These are phyloP conservation scores for Rhodamnia argentea DNA, from an alignment of 345 rosid species.

Conservation along the genomic window DNA sequence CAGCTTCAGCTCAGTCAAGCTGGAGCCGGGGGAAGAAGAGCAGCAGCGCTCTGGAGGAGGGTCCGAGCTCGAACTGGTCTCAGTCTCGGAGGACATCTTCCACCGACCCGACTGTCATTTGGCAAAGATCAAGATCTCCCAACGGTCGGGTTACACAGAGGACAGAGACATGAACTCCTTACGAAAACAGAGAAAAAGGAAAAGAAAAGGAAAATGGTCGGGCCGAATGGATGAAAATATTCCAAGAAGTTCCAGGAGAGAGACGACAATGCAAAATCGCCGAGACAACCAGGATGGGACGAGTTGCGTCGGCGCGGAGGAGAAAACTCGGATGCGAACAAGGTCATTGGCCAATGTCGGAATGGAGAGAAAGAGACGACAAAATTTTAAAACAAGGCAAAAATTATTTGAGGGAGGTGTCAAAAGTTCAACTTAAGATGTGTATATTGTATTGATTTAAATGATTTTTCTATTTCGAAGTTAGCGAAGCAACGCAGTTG, in stretches of 20 bases:
- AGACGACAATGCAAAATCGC: neutral
- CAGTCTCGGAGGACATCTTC: neutral
- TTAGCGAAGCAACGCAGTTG: neutral
- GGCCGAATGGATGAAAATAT: neutral
- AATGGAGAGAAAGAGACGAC: neutral
- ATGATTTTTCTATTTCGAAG: neutral
- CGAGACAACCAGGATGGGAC: neutral
- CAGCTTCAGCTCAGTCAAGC: conserved; percentile 50
- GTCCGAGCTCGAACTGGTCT: neutral
- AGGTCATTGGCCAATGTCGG: neutral
- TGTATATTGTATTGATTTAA: neutral
- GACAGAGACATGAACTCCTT: neutral
- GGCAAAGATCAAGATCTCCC: neutral
- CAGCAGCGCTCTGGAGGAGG: conserved; percentile 9
- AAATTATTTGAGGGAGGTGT: neutral
- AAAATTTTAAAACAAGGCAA: neutral
- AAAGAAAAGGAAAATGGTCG: neutral
- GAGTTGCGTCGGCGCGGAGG: neutral
- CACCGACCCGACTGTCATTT: neutral
- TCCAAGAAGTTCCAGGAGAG: neutral
- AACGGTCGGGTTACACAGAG: neutral
- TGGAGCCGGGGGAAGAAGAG: neutral
- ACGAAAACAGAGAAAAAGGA: neutral
- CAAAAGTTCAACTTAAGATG: neutral
- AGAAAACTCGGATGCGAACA: neutral